These are phyloP conservation scores for Vigna hirtella DNA, from an alignment of 306 rosid species.

Conservation along the genomic window DNA sequence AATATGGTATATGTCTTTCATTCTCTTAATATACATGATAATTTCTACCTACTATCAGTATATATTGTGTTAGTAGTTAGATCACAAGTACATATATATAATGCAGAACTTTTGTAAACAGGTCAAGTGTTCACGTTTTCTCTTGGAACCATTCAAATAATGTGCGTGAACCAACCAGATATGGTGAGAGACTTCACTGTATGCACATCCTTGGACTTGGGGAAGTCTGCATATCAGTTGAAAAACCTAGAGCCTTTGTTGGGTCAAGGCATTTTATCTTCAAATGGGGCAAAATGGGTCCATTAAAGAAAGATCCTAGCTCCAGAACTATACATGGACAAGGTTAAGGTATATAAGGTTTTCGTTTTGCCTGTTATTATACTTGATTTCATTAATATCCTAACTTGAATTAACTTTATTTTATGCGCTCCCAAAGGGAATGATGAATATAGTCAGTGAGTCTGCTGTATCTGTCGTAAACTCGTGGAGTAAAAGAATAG, in stretches of 20 bases:
- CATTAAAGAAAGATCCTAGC: constrained; percentile 58
- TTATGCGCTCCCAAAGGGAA: constrained; percentile 11
- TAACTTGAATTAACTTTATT: background rate
- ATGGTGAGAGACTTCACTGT: constrained; percentile 46
- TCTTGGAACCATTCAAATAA: constrained; percentile 53
- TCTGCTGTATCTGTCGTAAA: constrained; percentile 37
- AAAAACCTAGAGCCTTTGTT: constrained; percentile 51
- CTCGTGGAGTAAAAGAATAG: constrained; percentile 34
- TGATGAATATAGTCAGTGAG: constrained; percentile 42
- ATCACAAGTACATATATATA: no score
- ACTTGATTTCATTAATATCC: no score
- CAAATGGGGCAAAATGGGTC: constrained; percentile 55
- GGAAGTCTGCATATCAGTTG: constrained; percentile 47
- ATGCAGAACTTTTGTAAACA: constrained; percentile 1
- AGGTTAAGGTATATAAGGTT: constrained; percentile 53
- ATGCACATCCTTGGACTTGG: constrained; percentile 57
- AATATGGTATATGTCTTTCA: constrained; percentile 42
- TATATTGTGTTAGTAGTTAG: no score
- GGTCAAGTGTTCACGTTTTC: constrained; percentile 52
- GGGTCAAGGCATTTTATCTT: constrained; percentile 56
- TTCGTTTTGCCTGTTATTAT: background rate
- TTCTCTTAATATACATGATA: background rate
- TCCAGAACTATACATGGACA: constrained; percentile 60
- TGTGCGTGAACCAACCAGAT: constrained; percentile 48
- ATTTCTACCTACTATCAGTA: no score